A percentile compares a stretch with the other conserved stretches of the same genome.
Evolutionary conservation across 108 stramenopile genomes (phyloP).

Genomic region (Fistulifera solaris): DNA sequence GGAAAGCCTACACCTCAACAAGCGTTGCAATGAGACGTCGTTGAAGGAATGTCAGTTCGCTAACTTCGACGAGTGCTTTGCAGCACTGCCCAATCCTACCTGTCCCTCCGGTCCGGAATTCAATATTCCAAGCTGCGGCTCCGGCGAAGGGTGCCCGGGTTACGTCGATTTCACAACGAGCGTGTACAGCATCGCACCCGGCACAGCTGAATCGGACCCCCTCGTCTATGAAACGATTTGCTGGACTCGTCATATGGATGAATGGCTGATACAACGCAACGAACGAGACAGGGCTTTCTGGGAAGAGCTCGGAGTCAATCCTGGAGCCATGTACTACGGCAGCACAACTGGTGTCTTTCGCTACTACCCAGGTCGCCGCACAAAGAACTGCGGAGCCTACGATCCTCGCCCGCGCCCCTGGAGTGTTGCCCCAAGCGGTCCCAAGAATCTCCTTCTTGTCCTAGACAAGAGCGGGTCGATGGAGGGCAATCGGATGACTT

Average conservation of each 20-base stretch:
- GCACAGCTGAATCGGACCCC: not conserved
- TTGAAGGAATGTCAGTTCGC: not conserved
- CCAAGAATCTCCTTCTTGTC: conserved; percentile 55
- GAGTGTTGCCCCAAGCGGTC: conserved; percentile 57
- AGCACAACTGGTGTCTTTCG: conserved; percentile 43
- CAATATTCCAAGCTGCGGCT: not conserved
- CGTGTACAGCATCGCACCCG: not conserved
- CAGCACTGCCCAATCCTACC: conserved; percentile 1
- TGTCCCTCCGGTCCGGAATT: conserved; percentile 3
- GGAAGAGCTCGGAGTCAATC: conserved; percentile 14
- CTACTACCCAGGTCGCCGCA: conserved; percentile 36
- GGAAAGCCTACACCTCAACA: not conserved
- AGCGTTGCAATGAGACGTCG: conserved; percentile 1
- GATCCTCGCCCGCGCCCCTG: conserved; percentile 62
- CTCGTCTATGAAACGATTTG: conserved; percentile 3
- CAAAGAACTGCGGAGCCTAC: conserved; percentile 31
- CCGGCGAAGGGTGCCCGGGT: not conserved
- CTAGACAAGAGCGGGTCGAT: conserved; percentile 46
- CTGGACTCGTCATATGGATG: conserved; percentile 1
- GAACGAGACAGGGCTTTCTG: not conserved
- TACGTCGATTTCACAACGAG: not conserved
- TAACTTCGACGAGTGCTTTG: not conserved
- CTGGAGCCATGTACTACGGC: conserved; percentile 44
- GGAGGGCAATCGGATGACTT: conserved; percentile 16
- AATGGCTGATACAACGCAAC: not conserved